phyloP scores from a whole-genome alignment of 192 early-diverging fungal species.

The Piromyces finnis region DNA sequence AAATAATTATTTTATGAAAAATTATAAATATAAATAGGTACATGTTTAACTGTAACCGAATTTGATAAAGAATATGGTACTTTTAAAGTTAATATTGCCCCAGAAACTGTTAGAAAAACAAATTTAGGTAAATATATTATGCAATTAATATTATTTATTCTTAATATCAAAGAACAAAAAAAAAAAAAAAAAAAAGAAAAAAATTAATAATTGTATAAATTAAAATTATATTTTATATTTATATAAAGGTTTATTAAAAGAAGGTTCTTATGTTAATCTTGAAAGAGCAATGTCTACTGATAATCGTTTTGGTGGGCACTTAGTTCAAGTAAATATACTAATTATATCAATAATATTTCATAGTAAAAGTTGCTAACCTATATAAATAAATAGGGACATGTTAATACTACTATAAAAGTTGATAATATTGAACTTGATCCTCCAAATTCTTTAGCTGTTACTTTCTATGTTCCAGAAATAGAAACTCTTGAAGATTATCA shows the following conservation, averaged over 20 bases:
- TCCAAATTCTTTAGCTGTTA: slow-evolving; percentile 66
- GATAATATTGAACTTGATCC: slow-evolving; percentile 57
- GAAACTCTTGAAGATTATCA: not conserved
- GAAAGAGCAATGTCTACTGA: slow-evolving; percentile 79
- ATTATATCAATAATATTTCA: not conserved
- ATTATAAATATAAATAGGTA: slow-evolving; percentile 30
- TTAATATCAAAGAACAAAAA: too few species aligned
- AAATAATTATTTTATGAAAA: too few species aligned
- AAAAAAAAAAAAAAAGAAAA: too few species aligned
- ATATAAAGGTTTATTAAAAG: slow-evolving; percentile 39
- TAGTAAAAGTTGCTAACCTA: not conserved
- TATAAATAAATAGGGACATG: slow-evolving; percentile 45
- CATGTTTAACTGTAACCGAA: slow-evolving; percentile 93
- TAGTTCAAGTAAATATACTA: slow-evolving; percentile 48
- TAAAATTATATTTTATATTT: not conserved
- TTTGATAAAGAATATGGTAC: slow-evolving; percentile 36
- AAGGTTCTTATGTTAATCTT: slow-evolving; percentile 71
- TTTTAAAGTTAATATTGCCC: slow-evolving; percentile 86
- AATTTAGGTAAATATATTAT: slow-evolving; percentile 48
- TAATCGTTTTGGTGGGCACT: slow-evolving; percentile 88
- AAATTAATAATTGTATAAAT: not conserved
- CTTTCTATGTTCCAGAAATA: slow-evolving; percentile 29
- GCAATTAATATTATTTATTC: not conserved
- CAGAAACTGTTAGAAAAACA: slow-evolving; percentile 82
- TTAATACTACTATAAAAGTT: slow-evolving; percentile 72